Percentiles rank a stretch among this genome's conserved stretches.
These are phyloP conservation scores for Globisporangium apiculatum DNA, from an alignment of 352 stramenopile species.

Conservation along the genomic window DNA sequence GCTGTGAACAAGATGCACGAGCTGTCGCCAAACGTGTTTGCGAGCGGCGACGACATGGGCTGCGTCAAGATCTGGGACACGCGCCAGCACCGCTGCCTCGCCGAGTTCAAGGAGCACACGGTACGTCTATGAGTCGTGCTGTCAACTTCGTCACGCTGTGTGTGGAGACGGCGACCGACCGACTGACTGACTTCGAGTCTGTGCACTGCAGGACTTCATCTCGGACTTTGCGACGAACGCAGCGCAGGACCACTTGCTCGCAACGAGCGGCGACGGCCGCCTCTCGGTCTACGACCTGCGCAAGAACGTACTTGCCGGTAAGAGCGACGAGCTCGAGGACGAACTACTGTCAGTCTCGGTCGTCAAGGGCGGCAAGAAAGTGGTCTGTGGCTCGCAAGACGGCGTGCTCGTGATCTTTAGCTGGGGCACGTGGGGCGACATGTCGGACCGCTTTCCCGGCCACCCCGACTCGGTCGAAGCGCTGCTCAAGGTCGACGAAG, in stretches of 20 bases:
- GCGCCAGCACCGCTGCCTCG: conserved; percentile 74
- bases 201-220: conserved; percentile 83
- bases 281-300: conserved; percentile 90
- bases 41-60: conserved; percentile 74
- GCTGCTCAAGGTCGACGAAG: conserved; percentile 95
- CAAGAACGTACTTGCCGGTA: conserved; percentile 69
- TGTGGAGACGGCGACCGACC: neutral
- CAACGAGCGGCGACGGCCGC: conserved; percentile 88
- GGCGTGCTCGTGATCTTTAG: conserved; percentile 94
- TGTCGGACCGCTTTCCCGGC: conserved; percentile 92
- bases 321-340: conserved; percentile 82
- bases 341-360: conserved; percentile 67
- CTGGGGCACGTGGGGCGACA: conserved; percentile 94
- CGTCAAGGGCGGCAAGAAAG: conserved; percentile 89
- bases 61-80: conserved; percentile 87
- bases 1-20: conserved; percentile 71
- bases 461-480: conserved; percentile 94
- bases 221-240: conserved; percentile 86
- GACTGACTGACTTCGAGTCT: neutral
- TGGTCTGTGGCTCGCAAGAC: conserved; percentile 93
- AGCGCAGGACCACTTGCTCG: conserved; percentile 80
- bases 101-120: conserved; percentile 90
- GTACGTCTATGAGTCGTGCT: conserved; percentile 15
- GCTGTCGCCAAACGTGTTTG: conserved; percentile 63
- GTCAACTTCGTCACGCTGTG: no score